Base-by-base conservation (phyloP, 1,284 basidiomycete species). In the Microbotryum scabiosae region DNA sequence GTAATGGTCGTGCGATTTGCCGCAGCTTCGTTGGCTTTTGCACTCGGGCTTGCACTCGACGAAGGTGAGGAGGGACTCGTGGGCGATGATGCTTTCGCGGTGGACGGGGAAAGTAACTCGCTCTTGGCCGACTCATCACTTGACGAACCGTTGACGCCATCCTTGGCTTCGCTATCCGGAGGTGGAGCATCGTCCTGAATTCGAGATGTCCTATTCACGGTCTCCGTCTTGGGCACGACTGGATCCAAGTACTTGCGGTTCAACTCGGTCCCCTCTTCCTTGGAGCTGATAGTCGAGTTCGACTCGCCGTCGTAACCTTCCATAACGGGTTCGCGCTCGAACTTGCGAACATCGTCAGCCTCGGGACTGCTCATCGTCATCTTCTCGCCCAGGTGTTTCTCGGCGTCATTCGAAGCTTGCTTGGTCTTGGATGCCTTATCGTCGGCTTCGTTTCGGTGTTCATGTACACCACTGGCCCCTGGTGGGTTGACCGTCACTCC, bases 1-100 rank as follows among this genome's bases (percentile, higher is more conserved):
- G 59, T 62, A 45, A 63, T 57, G 26, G 41, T 56, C 57, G 65
- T 67, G 30, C 58, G 60, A 44, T 51, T 60, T 7, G 52, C 61
- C 14, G 66, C 58, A 7, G 60, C 52, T 54, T 65, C 63, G 57
- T 62, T 64, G 41, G 60, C 59, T 7, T 59, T 41, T 32, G 18
- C 43, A 21, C 45, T 61, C 41, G 41, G 36, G 36, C 36, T 41
- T 12, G 36, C 36, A 41, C 36, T 41, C 14, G 36, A 41, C 36
- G 12, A 12, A 41, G 36, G 36, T 16, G 36, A 18, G 36, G 12
- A 41, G 12, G 36, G 36, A 3, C 9, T 18, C 14, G 36, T 41
- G 16, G 36, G 16, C 14, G 36, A 41, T 18, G 36, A 41, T 4
- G 36, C 36, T 41, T 41, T 41, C 36, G 16, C 36, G 36, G 36